These are phyloP conservation scores for Fistulinella cinereoalba DNA, from an alignment of 1,284 basidiomycete species.

Conservation along the genomic window DNA sequence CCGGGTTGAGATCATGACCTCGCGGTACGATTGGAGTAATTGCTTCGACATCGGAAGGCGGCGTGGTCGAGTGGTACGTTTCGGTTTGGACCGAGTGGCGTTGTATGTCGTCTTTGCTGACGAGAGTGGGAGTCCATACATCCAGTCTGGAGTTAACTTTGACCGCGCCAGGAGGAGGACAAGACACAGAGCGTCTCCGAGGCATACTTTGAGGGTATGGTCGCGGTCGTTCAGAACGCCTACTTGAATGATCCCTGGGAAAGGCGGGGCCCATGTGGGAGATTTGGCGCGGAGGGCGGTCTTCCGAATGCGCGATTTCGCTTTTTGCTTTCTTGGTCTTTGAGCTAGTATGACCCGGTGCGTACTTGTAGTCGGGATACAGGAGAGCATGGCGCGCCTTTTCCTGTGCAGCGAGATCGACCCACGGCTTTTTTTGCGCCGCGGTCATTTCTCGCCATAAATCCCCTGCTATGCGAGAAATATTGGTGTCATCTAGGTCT, in stretches of 20 bases:
- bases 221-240: constrained; percentile 16
- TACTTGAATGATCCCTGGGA: constrained; percentile 1
- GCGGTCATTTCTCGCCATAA: constrained; percentile 51
- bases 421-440: constrained; percentile 48
- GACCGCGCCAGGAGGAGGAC: constrained; percentile 38
- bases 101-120: constrained; percentile 38
- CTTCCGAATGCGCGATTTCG: constrained; percentile 4
- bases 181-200: constrained; percentile 39
- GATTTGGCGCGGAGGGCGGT: constrained; percentile 41
- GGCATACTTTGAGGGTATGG: constrained; percentile 22
- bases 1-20: not conserved
- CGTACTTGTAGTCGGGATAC: constrained; percentile 52
- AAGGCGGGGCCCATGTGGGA: constrained; percentile 19
- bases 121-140: constrained; percentile 18
- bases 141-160: constrained; percentile 14
- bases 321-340: constrained; percentile 25
- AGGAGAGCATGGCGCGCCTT: constrained; percentile 43
- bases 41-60: constrained; percentile 3
- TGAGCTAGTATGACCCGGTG: constrained; percentile 26
- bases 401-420: constrained; percentile 47
- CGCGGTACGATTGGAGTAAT: not conserved
- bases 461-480: constrained; percentile 54
- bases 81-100: constrained; percentile 36
- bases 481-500: constrained; percentile 54
- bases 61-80: constrained; percentile 31